Conservation (phyloP, 768 basidiomycete genomes). For the Termitomyces sp. region DNA sequence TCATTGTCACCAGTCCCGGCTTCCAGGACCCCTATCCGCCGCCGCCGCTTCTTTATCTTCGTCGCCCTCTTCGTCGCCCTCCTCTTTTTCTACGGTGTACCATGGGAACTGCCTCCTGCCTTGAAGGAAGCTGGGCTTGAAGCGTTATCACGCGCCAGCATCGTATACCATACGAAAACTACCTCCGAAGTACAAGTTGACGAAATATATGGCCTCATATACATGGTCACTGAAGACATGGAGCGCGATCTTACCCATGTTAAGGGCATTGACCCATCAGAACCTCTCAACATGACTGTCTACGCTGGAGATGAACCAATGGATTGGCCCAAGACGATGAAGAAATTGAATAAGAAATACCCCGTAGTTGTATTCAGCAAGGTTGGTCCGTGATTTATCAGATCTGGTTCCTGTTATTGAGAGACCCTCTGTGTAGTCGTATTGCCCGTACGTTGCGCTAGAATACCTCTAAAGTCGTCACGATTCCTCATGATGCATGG, state of each 20-base stretch:
- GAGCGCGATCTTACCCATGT: constrained; percentile 33
- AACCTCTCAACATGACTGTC: constrained; percentile 43
- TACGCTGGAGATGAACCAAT: constrained; percentile 45
- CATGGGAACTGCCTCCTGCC: constrained; percentile 34
- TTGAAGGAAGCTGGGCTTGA: constrained; percentile 26
- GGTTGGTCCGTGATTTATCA: constrained; percentile 26
- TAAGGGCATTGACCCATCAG: constrained; percentile 37
- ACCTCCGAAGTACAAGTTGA: constrained; percentile 27
- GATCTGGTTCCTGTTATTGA: neutral
- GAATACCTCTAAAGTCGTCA: neutral
- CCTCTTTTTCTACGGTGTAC: constrained; percentile 35
- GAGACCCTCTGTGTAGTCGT: constrained; percentile 36
- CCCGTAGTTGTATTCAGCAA: constrained; percentile 83
- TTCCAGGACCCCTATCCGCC: constrained; percentile 25
- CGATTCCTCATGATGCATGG: neutral
- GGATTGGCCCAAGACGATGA: constrained; percentile 39
- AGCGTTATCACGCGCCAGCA: constrained; percentile 32
- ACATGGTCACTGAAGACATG: constrained; percentile 49
- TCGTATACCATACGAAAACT: constrained; percentile 31
- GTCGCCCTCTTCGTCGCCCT: constrained; percentile 29
- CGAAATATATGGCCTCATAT: constrained; percentile 70
- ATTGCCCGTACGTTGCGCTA: constrained; percentile 55
- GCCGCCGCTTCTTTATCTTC: constrained; percentile 40
- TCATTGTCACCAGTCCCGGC: constrained; percentile 9
- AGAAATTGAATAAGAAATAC: constrained; percentile 37